Base-by-base conservation (phyloP, 2,329 filamentous ascomycete genomes). In the Alternaria novae-zelandiae region DNA sequence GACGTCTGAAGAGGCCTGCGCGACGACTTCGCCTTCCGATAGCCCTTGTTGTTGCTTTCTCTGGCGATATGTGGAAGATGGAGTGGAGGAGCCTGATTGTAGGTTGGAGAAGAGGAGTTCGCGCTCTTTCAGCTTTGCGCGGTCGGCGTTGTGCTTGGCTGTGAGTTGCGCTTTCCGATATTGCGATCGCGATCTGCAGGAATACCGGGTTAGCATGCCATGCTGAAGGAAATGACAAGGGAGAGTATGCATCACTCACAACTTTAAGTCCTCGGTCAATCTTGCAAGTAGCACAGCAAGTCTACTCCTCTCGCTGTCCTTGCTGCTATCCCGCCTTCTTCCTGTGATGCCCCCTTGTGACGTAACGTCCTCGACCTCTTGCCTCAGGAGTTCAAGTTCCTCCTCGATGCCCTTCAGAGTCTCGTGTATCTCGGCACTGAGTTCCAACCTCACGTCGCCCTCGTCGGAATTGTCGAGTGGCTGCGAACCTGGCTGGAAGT, bases 151-250 rank as follows among this genome's bases (percentile, higher is more conserved):
- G 68, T 89, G 87, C 78, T 93, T 95, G 20, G 93, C 94, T 25
- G 87, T 84, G 57, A 97, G 83, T 74, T 96, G 92, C 12, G 95
- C 94, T 78, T 89, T 91, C 69, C 94, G 90, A 79, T 96, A 97
- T 30, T 89, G 87, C 32, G 85, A 83, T 63, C 93, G 82, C 44
- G 87, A 85, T 65, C 86, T 88, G 61, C 36, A 61, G 21, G 55
- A 11, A 44, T 1, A 17, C 10, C 28, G 3, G 4, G 20, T 72
- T 46, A 73, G 62, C 13, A 30, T 30, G 6, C 26, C 5, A 20
- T 25, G 23, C 23, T 25, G 23, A 25, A 25, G 23, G 23, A 25
- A 25, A 25, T 25, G 23, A 25, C 6, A 8, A 25, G 23, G 23
- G 7, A 25, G 23, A 25, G 23, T 25, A 6, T 28, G 26, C 10